Evolutionary conservation across 768 basidiomycete genomes (phyloP), one percentile per base, ranked within the genome.

Genomic region (Boletus coccyginus): DNA sequence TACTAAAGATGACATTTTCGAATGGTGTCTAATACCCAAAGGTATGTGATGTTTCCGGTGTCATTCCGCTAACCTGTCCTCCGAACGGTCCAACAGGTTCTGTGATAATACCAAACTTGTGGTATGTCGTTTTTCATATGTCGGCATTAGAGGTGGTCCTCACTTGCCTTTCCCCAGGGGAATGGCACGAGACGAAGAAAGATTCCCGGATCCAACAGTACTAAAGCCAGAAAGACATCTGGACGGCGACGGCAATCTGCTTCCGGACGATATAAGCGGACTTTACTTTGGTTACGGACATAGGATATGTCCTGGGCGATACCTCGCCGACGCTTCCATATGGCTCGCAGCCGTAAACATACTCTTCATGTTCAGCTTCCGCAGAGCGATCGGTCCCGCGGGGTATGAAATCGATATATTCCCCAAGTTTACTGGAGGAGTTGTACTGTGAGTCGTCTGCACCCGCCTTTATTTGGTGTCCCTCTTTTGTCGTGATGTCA

Each of bases 21-120:
- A 73, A 36, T 74, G 75, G 13, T 78, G 77, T 41, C 65, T 78
- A 3, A 86, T 86, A 53, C 84, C 84, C 7, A 75, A 76, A 53
- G 84, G 82, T 58, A n/a, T 17, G 59, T 41, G 6, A 16, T 16
- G 14, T 44, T 13, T 35, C 17, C 29, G 31, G 13, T n/a, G n/a
- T 39, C 17, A 19, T 9, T 50, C 42, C 24, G 19, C 31, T 35
- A 17, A n/a, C 3, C n/a, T n/a, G 5, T 19, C 32, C 9, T 16
- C 6, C 32, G 59, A 8, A 62, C 11, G 32, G 8, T n/a, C 11
- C 6, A 31, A 21, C 46, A 70, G 68, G 64, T 38, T 46, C 66
- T n/a, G 17, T 57, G 42, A 52, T 69, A 7, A 51, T 69, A 50
- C 55, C 55, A 13, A 68, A 70, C 35, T n/a, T 55, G 32, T 63